Base-by-base conservation (phyloP, 2,329 filamentous ascomycete genomes). In the Colletotrichum tabaci region DNA sequence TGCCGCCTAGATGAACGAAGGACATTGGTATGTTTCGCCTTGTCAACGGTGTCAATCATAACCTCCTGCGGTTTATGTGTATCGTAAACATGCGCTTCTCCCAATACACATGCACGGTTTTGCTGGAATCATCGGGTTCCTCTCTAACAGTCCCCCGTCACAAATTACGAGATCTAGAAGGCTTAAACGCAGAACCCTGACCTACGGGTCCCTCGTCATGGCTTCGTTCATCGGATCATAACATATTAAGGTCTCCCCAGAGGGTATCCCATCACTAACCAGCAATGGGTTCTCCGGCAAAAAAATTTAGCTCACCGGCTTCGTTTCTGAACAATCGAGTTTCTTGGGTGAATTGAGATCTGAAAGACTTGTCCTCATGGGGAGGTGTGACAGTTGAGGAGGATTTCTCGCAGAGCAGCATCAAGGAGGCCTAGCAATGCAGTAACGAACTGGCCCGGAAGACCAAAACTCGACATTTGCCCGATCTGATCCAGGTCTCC, bases 321-420 rank as follows among this genome's bases (percentile, higher is more conserved):
- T 75, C 77, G n/a, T 82, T 78, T 69, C 72, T 83, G n/a, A 80
- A 74, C 58, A 77, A 79, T 8, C 74, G 77, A 15, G 78, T 80
- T 64, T 72, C 82, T 1, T 75, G 75, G 73, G 77, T 79, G 4
- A 82, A 82, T 64, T 81, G 80, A 80, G 77, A 82, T 70, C 78
- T 80, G 2, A 74, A 79, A 7, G 81, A 82, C 74, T 30, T 70
- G 40, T 30, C 21, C 16, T 61, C 40, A 12, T 61, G 40, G 61
- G 66, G 66, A 9, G 38, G 47, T 26, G 52, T 52, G 30, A 56
- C 61, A 9, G 16, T 84, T 2, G 70, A 64, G 26, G 65, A 61
- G 16, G 74, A 74, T 12, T 47, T 65, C 12, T 58, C 67, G 15
- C 49, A 66, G 38, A 68, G 66, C 23, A 40, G 35, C 5, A 23